These are phyloP conservation scores for Podila horticola DNA, from an alignment of 192 early-diverging fungal genomes.

Conservation along the genomic window DNA sequence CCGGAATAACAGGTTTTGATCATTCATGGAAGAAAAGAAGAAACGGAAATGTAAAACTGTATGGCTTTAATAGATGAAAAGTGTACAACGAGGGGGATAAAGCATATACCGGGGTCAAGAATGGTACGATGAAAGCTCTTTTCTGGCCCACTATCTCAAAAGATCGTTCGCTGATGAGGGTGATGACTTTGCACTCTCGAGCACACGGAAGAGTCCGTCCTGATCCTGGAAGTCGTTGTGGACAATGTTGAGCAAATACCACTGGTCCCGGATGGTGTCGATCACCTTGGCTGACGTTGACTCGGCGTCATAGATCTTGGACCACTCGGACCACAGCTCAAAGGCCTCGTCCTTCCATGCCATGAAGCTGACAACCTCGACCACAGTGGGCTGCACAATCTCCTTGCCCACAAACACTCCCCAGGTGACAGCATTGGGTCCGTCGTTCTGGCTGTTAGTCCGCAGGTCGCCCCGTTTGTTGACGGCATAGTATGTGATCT, in stretches of 20 bases:
- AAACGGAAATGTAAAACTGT: too few relatives aligned
- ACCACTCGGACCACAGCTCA: conserved; percentile 93
- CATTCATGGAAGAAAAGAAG: too few relatives aligned
- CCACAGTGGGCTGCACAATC: conserved; percentile 96
- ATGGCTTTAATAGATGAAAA: too few relatives aligned
- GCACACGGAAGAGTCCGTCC: conserved; percentile 71
- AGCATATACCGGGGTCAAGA: not conserved
- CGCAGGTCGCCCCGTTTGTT: conserved; percentile 87
- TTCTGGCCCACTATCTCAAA: not conserved
- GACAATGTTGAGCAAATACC: conserved; percentile 94
- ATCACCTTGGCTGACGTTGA: conserved; percentile 60
- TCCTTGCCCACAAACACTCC: conserved; percentile 98
- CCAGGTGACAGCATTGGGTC: conserved; percentile 97
- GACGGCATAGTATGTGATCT: conserved; percentile 90
- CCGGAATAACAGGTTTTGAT: too few relatives aligned
- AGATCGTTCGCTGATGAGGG: not conserved
- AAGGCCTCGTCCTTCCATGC: conserved; percentile 99
- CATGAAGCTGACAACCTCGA: conserved; percentile 86
- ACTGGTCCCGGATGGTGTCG: conserved; percentile 69
- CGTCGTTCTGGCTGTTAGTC: conserved; percentile 84
- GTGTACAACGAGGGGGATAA: not conserved
- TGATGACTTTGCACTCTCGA: conserved; percentile 51
- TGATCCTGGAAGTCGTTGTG: conserved; percentile 90
- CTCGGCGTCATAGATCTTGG: conserved; percentile 68
- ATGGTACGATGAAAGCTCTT: too few relatives aligned